Percentiles rank a stretch among this genome's conserved stretches.
Evolutionary conservation across 768 basidiomycete genomes (phyloP).

Genomic region (Cystobasidium tubakii): DNA sequence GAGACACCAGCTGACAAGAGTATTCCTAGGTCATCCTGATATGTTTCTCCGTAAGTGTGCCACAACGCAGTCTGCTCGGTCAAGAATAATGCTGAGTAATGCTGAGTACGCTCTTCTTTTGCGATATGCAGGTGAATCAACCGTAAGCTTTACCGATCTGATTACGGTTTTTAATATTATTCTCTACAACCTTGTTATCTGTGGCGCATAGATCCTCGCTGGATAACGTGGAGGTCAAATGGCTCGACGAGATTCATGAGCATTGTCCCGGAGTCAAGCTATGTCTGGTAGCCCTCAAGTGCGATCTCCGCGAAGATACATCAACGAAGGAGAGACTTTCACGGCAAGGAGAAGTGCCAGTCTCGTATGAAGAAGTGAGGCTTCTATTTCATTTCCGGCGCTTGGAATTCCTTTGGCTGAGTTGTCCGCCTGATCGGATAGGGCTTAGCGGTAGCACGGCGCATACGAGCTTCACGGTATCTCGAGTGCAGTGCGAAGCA

Average conservation of each 20-base stretch:
- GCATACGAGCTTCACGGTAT: constrained; percentile 94
- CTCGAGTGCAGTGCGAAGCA: constrained; percentile 97
- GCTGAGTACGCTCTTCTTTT: too few relatives aligned
- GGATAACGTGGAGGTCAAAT: constrained; percentile 87
- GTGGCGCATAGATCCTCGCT: constrained; percentile 58
- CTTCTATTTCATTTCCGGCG: not conserved
- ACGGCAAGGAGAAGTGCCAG: constrained; percentile 63
- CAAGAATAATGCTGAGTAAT: too few relatives aligned
- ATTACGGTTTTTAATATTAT: too few relatives aligned
- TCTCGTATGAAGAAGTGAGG: constrained; percentile 82
- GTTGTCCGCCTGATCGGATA: constrained; percentile 48
- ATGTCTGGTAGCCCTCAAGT: constrained; percentile 68
- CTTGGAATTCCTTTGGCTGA: not conserved
- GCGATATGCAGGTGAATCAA: constrained; percentile 62
- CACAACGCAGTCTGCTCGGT: too few relatives aligned
- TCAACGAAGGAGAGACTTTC: constrained; percentile 66
- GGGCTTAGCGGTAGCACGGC: constrained; percentile 91
- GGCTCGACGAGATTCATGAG: constrained; percentile 49
- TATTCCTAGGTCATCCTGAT: constrained; percentile 59
- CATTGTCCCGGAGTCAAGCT: constrained; percentile 95
- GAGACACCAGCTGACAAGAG: not conserved
- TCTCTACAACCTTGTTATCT: too few relatives aligned
- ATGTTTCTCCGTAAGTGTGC: constrained; percentile 77
- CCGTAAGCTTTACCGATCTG: constrained; percentile 51
- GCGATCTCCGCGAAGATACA: constrained; percentile 83